Evolutionary conservation across 2,329 filamentous ascomycete genomes (phyloP).

Genomic region (Aurifilum marmelostoma): DNA sequence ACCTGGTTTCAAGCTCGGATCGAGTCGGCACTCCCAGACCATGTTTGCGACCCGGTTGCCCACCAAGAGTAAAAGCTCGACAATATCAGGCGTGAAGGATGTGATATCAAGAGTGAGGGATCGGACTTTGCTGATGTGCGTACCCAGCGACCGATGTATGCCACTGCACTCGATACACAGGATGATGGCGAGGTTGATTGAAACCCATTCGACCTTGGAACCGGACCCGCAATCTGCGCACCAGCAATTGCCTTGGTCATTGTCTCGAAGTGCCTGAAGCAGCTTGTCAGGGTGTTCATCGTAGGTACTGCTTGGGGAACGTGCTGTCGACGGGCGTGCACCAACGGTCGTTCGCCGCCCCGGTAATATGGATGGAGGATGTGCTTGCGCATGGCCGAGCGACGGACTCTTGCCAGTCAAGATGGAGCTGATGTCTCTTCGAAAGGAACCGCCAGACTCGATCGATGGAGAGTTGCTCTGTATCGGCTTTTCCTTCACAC

Average conservation of each 20-base stretch:
- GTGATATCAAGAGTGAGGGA: slow-evolving; percentile 94
- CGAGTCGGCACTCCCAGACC: slow-evolving; percentile 90
- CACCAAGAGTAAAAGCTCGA: slow-evolving; percentile 87
- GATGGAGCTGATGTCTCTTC: slow-evolving; percentile 89
- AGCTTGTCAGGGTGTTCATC: slow-evolving; percentile 86
- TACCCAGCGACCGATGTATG: slow-evolving; percentile 93
- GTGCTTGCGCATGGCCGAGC: slow-evolving; percentile 55
- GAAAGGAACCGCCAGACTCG: slow-evolving; percentile 55
- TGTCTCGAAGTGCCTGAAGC: slow-evolving; percentile 83
- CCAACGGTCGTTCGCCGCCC: slow-evolving; percentile 89
- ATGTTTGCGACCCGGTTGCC: slow-evolving; percentile 96
- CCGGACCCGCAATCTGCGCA: slow-evolving; percentile 94
- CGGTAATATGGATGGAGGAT: slow-evolving; percentile 61
- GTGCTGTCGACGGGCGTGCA: slow-evolving; percentile 71
- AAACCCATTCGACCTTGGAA: slow-evolving; percentile 97
- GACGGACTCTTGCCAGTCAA: slow-evolving; percentile 90
- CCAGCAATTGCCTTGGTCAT: slow-evolving; percentile 88
- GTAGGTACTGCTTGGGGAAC: slow-evolving; percentile 61
- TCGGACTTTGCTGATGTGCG: slow-evolving; percentile 95
- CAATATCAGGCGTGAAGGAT: slow-evolving; percentile 95
- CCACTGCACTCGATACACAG: slow-evolving; percentile 98
- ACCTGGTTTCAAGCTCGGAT: slow-evolving; percentile 71
- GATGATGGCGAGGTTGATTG: slow-evolving; percentile 94
- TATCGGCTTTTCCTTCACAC: slow-evolving; percentile 59
- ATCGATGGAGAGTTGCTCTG: slow-evolving; percentile 47